Evolutionary conservation across 345 rosid species (phyloP).

Genomic region (Salix brachista): DNA sequence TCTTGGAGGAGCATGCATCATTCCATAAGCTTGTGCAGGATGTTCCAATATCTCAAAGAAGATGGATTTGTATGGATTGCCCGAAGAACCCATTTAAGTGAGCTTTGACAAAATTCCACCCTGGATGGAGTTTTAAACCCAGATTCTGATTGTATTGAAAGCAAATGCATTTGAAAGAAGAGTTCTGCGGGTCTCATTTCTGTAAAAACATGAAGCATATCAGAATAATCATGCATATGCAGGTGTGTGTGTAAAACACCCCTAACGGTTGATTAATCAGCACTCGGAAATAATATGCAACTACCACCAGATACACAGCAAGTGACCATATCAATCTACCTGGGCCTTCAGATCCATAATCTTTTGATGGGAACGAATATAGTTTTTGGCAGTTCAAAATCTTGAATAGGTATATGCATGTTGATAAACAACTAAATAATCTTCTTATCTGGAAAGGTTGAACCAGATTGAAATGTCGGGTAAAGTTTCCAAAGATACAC

Average conservation of each 20-base stretch:
- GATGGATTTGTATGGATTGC: conserved; percentile 89
- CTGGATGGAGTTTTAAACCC: conserved; percentile 30
- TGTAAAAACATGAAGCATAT: conserved; percentile 26
- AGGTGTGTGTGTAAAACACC: not conserved
- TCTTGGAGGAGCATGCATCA: not conserved
- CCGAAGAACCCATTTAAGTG: conserved; percentile 76
- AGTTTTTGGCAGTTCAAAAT: not conserved
- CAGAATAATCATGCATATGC: not conserved
- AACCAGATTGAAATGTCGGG: not conserved
- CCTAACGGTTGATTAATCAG: not conserved
- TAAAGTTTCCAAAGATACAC: not conserved
- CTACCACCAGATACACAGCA: not conserved
- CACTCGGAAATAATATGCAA: no score
- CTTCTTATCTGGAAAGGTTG: not conserved
- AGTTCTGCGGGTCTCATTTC: conserved; percentile 92
- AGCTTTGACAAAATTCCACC: conserved; percentile 57
- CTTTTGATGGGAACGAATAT: no score
- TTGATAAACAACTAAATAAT: not conserved
- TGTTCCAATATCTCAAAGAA: conserved; percentile 72
- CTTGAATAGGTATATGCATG: not conserved
- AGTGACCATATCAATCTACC: not conserved
- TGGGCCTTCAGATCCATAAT: no score
- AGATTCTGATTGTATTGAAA: conserved; percentile 45
- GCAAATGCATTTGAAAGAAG: conserved; percentile 87
- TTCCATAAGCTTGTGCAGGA: conserved; percentile 48